Conservation (phyloP, 2,329 filamentous ascomycete species). For the Berkeleyomyces basicola region DNA sequence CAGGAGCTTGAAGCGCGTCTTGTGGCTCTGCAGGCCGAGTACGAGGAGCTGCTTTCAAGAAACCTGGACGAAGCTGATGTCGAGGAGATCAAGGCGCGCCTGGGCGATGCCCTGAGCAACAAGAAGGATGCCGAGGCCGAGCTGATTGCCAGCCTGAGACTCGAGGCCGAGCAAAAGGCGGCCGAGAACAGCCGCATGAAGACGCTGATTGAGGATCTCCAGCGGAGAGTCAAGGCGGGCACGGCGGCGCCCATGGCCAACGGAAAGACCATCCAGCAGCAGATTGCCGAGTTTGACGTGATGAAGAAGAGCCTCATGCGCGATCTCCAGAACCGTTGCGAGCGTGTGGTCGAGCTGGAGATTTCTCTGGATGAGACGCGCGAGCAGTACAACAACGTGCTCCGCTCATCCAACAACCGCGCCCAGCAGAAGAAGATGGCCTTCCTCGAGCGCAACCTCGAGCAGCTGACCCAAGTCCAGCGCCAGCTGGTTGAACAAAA, state of each 20-base stretch:
- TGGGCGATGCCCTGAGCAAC: constrained; percentile 61
- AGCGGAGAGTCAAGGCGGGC: constrained; percentile 53
- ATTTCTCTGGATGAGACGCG: constrained; percentile 94
- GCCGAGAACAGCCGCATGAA: constrained; percentile 73
- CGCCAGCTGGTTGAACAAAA: constrained; percentile 97
- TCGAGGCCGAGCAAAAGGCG: constrained; percentile 58
- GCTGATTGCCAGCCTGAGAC: constrained; percentile 59
- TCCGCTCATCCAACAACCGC: constrained; percentile 90
- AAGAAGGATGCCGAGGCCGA: constrained; percentile 58
- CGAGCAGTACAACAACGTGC: constrained; percentile 97
- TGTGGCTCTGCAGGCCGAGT: constrained; percentile 58
- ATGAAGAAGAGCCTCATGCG: constrained; percentile 99
- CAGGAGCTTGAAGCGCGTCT: constrained; percentile 65
- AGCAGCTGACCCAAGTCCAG: constrained; percentile 94
- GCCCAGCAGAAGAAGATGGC: constrained; percentile 99
- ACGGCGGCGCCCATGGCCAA: constrained; percentile 45
- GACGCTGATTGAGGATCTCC: constrained; percentile 62
- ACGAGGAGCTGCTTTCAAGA: constrained; percentile 64
- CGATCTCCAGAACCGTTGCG: constrained; percentile 93
- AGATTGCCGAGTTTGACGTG: constrained; percentile 94
- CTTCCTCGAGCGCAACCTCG: constrained; percentile 92
- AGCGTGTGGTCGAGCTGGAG: constrained; percentile 93
- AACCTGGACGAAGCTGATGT: constrained; percentile 65
- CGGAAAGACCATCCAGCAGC: constrained; percentile 88
- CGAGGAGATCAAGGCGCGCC: constrained; percentile 64